Percentiles rank a stretch among this genome's conserved stretches.
These are phyloP conservation scores for Anisodus acutangulus DNA, from an alignment of 257 asterid genomes.

Conservation along the genomic window DNA sequence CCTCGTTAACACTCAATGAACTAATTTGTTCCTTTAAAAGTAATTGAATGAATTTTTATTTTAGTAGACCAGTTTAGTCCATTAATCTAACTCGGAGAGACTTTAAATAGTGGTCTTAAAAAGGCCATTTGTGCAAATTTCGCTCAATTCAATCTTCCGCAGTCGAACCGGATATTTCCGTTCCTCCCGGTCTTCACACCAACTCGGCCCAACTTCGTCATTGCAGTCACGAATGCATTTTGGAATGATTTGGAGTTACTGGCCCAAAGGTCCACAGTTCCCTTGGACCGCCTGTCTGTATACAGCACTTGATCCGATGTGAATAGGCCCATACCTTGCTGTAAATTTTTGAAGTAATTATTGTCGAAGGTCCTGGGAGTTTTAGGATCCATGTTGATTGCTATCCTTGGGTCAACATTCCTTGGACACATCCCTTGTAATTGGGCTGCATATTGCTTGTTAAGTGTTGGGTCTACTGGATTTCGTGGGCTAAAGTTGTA, in stretches of 20 bases:
- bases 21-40: neutral
- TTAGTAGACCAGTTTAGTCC: neutral
- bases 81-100: neutral
- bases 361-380: constrained; percentile 75
- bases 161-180: constrained; percentile 83
- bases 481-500: constrained; percentile 57
- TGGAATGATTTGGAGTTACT: constrained; percentile 48
- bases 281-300: constrained; percentile 59
- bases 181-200: constrained; percentile 66
- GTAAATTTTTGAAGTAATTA: constrained; percentile 60
- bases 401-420: constrained; percentile 62
- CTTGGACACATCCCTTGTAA: constrained; percentile 63
- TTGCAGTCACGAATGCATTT: constrained; percentile 53
- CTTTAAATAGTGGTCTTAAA: neutral
- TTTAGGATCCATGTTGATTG: constrained; percentile 78
- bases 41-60: neutral
- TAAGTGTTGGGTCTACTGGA: constrained; percentile 73
- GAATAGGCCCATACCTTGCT: constrained; percentile 77
- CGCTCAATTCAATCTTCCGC: constrained; percentile 64
- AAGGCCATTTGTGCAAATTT: neutral
- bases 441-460: constrained; percentile 60
- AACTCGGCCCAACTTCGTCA: constrained; percentile 81
- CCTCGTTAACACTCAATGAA: neutral
- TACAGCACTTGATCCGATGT: constrained; percentile 83
- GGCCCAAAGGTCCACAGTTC: constrained; percentile 68